Base-by-base conservation (phyloP, 805 yeast species). In the Sugiyamaella valdiviana region DNA sequence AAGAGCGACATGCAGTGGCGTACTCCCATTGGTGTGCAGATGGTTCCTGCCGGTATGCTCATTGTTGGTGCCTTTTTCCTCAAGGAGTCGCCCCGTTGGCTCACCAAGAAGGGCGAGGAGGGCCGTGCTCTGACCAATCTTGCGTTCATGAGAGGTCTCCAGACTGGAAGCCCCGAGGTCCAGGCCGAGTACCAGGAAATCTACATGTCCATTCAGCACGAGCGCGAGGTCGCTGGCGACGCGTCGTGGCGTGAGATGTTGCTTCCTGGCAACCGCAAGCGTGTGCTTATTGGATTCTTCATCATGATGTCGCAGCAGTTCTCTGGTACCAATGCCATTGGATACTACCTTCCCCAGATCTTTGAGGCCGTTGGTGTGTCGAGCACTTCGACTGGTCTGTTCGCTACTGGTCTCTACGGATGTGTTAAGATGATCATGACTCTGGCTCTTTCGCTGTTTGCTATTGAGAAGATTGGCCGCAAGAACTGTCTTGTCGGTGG, bases 1-100 rank as follows among this genome's bases (percentile, higher is more conserved):
- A 64, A 68, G 2, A 41, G 36, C 17, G 19, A 22, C 39, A 57
- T 52, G 12, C 80, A 75, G 55, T 78, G 83, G 83, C 67, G 74
- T 29, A 60, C 70, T 41, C 81, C 82, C 17, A 71, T 85, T 35
- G 95, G 90, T n/a, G 71, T 82, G 15, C 60, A 85, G 87, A 65
- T 75, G 63, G 53, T 82, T 61, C 72, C 88, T 62, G 70, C 74
- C 56, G 26, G 72, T 56, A 21, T 82, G 52, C 53, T 77, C 62
- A 56, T 70, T 53, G 17, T 75, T 55, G 69, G 76, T 60, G 50
- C 79, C 56, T 43, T 61, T 37, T 47, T 65, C 47, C 56, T 69
- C 29, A 61, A 60, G 42, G 75, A 70, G 54, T 70, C 74, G 1
- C 75, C 75, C 12, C 61, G 74, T 42, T 70, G 75, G 74, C 58